Conservation (phyloP, 805 yeast species). For the Wickerhamiella qilinensis region DNA sequence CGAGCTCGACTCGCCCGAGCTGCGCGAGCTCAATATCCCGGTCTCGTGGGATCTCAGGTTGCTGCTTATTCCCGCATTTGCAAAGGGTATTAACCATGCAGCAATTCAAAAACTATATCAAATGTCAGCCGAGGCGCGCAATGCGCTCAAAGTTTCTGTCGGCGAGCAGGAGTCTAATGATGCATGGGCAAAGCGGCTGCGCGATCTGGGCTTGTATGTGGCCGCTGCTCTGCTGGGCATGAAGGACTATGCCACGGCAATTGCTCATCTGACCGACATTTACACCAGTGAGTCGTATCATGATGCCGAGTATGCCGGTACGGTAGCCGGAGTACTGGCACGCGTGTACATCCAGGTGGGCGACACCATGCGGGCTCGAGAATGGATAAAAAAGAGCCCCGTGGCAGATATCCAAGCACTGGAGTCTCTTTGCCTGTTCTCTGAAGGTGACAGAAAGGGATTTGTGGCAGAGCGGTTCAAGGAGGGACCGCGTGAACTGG, state of each 20-base stretch:
- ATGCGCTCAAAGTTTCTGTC: slow-evolving; percentile 6
- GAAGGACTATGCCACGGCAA: slow-evolving; percentile 20
- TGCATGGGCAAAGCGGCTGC: slow-evolving; percentile 13
- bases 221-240: slow-evolving; percentile 20
- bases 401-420: background rate
- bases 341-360: slow-evolving; percentile 16
- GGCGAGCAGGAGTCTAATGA: slow-evolving; percentile 1
- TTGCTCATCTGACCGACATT: slow-evolving; percentile 16
- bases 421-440: slow-evolving; percentile 13
- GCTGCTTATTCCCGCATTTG: slow-evolving; percentile 18
- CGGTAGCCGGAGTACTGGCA: slow-evolving; percentile 11
- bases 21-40: slow-evolving; percentile 10
- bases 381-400: slow-evolving; percentile 14
- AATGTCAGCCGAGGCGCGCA: slow-evolving; percentile 22
- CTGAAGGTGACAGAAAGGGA: slow-evolving; percentile 17
- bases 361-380: slow-evolving; percentile 18
- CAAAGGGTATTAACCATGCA: slow-evolving; percentile 21
- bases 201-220: slow-evolving; percentile 19
- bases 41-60: slow-evolving; percentile 23
- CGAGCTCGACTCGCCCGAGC: slow-evolving; percentile 15
- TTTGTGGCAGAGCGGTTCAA: background rate
- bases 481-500: background rate
- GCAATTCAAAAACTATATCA: slow-evolving; percentile 20
- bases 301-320: slow-evolving; percentile 2
- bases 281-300: slow-evolving; percentile 6